Percentiles rank a stretch among this genome's conserved stretches.
These are phyloP conservation scores for Microthlaspi erraticum DNA, from an alignment of 345 rosid genomes.

Conservation along the genomic window DNA sequence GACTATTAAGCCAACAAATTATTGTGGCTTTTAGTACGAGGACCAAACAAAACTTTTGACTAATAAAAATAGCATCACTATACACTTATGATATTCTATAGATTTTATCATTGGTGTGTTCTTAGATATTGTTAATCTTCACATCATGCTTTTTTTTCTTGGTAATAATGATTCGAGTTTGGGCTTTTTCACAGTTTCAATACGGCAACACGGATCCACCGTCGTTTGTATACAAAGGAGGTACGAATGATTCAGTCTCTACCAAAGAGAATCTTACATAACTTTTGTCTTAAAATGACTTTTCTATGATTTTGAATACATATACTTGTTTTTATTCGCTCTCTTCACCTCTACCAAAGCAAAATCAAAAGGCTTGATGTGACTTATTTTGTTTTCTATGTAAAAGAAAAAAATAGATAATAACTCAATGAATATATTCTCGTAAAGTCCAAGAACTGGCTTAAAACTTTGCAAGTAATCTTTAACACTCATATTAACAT, in stretches of 20 bases:
- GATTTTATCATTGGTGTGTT: not conserved
- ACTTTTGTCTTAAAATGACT: not conserved
- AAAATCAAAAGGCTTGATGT: constrained; percentile 35
- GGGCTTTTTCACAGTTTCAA: not conserved
- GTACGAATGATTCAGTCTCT: constrained; percentile 34
- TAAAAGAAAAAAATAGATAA: constrained; percentile 24
- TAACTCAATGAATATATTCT: constrained; percentile 25
- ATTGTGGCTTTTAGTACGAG: not conserved
- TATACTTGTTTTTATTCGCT: constrained; percentile 14
- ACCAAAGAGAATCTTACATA: constrained; percentile 19
- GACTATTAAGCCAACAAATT: not conserved
- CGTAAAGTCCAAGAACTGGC: constrained; percentile 17
- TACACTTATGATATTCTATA: too few species aligned
- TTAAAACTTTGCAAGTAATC: not conserved
- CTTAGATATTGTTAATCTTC: not conserved
- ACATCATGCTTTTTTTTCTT: not conserved
- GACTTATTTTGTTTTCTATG: constrained; percentile 41
- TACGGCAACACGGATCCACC: constrained; percentile 23
- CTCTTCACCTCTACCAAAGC: constrained; percentile 31
- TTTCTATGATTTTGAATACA: not conserved
- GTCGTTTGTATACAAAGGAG: not conserved
- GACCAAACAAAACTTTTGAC: too few species aligned
- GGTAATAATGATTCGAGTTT: not conserved
- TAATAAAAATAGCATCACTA: not conserved
- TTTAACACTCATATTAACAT: not conserved